Base-by-base conservation (phyloP, 1,139 yeast genomes). In the Scheffersomyces illinoinensis region DNA sequence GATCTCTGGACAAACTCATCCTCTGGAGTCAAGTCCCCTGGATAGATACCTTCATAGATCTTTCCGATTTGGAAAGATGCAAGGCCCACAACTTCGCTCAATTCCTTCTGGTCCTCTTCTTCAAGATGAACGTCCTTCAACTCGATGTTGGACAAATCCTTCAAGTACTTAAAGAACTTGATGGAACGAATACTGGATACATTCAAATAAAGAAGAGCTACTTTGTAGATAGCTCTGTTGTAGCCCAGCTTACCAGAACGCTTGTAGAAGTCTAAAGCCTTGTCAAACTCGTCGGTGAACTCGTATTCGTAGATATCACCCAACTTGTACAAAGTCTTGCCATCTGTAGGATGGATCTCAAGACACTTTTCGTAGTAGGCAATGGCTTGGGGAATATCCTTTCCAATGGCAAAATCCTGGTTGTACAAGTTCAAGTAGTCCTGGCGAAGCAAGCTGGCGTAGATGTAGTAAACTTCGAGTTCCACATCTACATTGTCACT, bases 41-140 rank as follows among this genome's bases (percentile, higher is more conserved):
- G 83, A 61, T 81, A 81, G 51, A 87, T 85, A 14, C 90, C 87
- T 73, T 90, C 97, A 71, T 86, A 88, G 47, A 90, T 74, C 66
- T 85, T 82, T 1, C 92, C 97, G 62, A 91, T 75, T 70, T 91
- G 82, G 65, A 70, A 79, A 58, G 76, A 73, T 2, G 84, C 81
- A 64, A 74, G 70, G 0, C 82, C 84, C 52, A 80, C 74, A 20
- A 79, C 75, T 60, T 79, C 81, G 56, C 76, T 76, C 59, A 81
- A 70, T 65, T 81, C 84, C 50, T 76, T 79, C 57, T 70, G 70
- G 65, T 80, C 84, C 52, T 78, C 82, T 17, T 72, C 81, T 39
- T 71, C 72, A 59, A 78, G 71, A 54, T 71, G 66, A 47, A 76
- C 72, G 50, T 77, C 82, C 19, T 73, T 72, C 26, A 76, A 74